These are phyloP conservation scores for Funneliformis geosporum DNA, from an alignment of 192 early-diverging fungal species.

Conservation along the genomic window DNA sequence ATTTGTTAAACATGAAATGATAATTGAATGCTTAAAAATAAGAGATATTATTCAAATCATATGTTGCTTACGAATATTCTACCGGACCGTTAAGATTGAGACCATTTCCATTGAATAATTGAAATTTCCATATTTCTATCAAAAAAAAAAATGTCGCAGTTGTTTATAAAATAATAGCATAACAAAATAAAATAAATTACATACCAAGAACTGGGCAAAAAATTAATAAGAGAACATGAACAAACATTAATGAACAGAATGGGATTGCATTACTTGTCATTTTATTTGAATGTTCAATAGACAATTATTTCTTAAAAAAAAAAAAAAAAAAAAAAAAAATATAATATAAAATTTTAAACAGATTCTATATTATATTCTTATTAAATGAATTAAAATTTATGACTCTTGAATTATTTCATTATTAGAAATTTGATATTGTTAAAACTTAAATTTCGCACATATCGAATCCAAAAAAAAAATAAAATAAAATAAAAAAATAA, in stretches of 20 bases:
- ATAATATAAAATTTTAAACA: too few species aligned
- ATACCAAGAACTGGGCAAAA: background rate
- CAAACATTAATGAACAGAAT: background rate
- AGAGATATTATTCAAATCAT: background rate
- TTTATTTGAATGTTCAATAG: background rate
- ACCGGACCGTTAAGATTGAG: background rate
- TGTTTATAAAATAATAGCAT: background rate
- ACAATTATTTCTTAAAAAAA: too few species aligned
- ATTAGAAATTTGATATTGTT: too few species aligned
- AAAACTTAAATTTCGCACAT: too few species aligned
- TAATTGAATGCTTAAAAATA: background rate
- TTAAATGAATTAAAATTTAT: too few species aligned
- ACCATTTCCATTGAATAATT: background rate
- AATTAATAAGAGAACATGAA: background rate
- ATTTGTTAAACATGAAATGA: too few species aligned
- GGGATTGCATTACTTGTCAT: background rate
- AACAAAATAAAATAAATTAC: background rate
- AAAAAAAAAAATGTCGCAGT: background rate
- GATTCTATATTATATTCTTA: too few species aligned
- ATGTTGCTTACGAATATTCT: background rate
- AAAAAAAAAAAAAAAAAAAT: too few species aligned
- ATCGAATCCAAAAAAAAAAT: too few species aligned
- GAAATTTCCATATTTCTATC: background rate
- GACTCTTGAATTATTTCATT: too few species aligned
- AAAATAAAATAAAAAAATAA: too few species aligned